Evolutionary conservation across 75 land plant genomes (phyloP).

Genomic region (Larix kaempferi): DNA sequence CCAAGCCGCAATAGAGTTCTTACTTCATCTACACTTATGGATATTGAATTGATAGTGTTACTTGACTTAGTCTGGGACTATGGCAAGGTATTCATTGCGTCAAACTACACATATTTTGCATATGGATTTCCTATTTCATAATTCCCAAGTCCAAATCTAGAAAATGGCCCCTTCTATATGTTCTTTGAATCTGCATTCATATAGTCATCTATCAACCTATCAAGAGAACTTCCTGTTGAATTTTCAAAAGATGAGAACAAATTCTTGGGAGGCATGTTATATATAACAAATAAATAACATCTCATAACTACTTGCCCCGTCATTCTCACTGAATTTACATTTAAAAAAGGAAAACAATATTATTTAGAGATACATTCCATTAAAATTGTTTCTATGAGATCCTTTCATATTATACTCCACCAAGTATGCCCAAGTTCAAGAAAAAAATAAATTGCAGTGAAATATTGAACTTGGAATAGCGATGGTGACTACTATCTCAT

Average conservation of each 20-base stretch:
- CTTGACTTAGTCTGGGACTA: conserved; percentile 1
- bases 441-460: too few species aligned
- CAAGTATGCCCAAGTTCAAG: too few species aligned
- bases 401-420: too few species aligned
- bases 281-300: too few species aligned
- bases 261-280: conserved; percentile 1
- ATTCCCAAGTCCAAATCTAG: background rate
- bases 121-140: background rate
- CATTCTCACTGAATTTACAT: too few species aligned
- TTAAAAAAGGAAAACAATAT: too few species aligned
- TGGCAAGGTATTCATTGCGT: background rate
- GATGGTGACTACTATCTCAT: too few species aligned
- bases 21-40: background rate
- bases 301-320: too few species aligned
- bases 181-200: background rate
- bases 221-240: background rate
- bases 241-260: background rate
- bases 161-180: background rate
- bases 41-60: background rate
- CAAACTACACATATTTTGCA: background rate
- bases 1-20: background rate
- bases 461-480: too few species aligned
- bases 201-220: background rate
- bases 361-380: too few species aligned
- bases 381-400: too few species aligned